phyloP scores from a whole-genome alignment of 2,329 filamentous ascomycete species.

The Penicillium sp. region DNA sequence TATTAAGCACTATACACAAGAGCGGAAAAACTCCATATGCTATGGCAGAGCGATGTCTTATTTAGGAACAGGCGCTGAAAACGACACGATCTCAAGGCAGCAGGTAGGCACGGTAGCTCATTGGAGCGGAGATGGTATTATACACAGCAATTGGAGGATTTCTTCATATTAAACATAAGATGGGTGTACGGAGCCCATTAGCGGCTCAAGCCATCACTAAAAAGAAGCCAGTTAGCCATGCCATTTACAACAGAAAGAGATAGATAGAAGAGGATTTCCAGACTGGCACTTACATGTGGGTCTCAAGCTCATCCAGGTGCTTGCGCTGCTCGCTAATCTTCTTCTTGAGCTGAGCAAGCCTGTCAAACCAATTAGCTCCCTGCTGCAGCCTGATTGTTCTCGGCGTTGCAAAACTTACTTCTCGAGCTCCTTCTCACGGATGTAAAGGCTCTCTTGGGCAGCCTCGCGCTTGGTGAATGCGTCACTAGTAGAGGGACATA shows the following conservation, averaged over 20 bases:
- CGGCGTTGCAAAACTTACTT: constrained; percentile 55
- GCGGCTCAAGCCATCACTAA: constrained; percentile 73
- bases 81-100: constrained; percentile 3
- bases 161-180: not conserved
- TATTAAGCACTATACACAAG: not conserved
- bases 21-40: constrained; percentile 9
- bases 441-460: constrained; percentile 80
- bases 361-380: constrained; percentile 27
- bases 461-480: constrained; percentile 90
- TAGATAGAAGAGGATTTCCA: not conserved
- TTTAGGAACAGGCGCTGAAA: constrained; percentile 13
- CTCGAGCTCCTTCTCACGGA: constrained; percentile 83
- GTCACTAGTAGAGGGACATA: constrained; percentile 59
- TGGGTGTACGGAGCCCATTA: constrained; percentile 45
- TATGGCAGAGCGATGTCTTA: constrained; percentile 7
- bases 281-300: constrained; percentile 70
- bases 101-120: not conserved
- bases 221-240: constrained; percentile 15
- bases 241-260: not conserved
- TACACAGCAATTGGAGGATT: constrained; percentile 12
- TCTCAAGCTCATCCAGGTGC: constrained; percentile 80
- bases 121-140: constrained; percentile 15
- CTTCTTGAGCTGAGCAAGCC: constrained; percentile 67
- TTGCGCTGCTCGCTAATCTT: constrained; percentile 73
- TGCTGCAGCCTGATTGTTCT: not conserved